Evolutionary conservation across 2,329 filamentous ascomycete genomes (phyloP).

Genomic region (Laburnicola sp.): DNA sequence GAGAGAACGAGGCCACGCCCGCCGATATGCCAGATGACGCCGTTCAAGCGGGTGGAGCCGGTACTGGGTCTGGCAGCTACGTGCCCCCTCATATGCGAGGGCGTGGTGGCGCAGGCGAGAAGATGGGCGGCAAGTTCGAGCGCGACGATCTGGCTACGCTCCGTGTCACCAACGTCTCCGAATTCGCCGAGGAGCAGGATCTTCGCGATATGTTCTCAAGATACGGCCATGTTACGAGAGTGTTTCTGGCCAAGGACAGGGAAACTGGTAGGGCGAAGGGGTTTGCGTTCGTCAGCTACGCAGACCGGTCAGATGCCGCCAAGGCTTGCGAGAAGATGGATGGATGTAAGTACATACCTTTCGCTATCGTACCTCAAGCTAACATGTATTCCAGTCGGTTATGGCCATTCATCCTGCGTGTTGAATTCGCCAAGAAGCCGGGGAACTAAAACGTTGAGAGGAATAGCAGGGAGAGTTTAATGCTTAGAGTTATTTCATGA

Average conservation of each 20-base stretch:
- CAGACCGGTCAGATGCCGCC: conserved; percentile 84
- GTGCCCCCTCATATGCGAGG: conserved; percentile 92
- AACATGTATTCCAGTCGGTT: conserved; percentile 56
- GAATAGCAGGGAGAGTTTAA: neutral
- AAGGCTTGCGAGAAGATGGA: conserved; percentile 98
- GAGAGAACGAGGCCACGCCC: conserved; percentile 61
- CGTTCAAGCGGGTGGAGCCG: conserved; percentile 58
- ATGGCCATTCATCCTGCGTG: conserved; percentile 84
- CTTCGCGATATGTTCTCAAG: conserved; percentile 97
- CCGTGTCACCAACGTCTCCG: conserved; percentile 96
- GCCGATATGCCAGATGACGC: conserved; percentile 54
- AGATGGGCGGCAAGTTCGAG: conserved; percentile 93
- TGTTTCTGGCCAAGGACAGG: conserved; percentile 96
- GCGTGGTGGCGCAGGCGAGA: conserved; percentile 75
- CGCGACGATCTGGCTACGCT: conserved; percentile 95
- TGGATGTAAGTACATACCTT: conserved; percentile 64
- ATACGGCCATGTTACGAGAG: conserved; percentile 93
- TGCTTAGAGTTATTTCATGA: neutral
- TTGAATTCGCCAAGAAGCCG: conserved; percentile 78
- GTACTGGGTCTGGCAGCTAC: conserved; percentile 76
- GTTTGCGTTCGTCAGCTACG: conserved; percentile 98
- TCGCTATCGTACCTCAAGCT: conserved; percentile 14
- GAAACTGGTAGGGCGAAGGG: conserved; percentile 97
- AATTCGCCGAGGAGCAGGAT: conserved; percentile 95
- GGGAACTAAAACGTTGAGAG: conserved; percentile 7